A percentile compares a stretch with the other conserved stretches of the same genome.
Conservation (phyloP, 1,139 yeast species). For the Pichia sp. region DNA sequence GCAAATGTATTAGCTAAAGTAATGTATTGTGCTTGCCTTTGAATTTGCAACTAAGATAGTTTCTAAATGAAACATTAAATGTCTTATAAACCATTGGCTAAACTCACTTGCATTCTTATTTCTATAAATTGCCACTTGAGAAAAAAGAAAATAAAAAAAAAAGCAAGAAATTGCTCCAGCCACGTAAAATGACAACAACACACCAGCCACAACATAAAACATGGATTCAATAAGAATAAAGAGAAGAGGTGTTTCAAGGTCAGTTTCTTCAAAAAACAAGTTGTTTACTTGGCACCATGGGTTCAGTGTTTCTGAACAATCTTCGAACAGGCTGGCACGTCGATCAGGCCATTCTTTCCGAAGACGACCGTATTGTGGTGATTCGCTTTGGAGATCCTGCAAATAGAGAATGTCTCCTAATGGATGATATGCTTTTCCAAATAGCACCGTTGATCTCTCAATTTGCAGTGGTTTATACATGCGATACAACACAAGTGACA, state of each 20-base stretch:
- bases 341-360: constrained; percentile 85
- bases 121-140: background rate
- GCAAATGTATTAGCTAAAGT: background rate
- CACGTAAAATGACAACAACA: too few relatives aligned
- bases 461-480: constrained; percentile 81
- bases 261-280: background rate
- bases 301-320: constrained; percentile 7
- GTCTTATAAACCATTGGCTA: background rate
- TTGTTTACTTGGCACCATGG: constrained; percentile 1
- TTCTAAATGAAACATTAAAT: background rate
- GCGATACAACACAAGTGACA: constrained; percentile 83
- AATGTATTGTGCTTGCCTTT: background rate
- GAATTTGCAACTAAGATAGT: background rate
- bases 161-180: background rate
- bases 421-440: constrained; percentile 79
- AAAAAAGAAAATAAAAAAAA: background rate
- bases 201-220: background rate
- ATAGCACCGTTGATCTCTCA: constrained; percentile 80
- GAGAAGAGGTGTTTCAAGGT: background rate
- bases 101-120: background rate
- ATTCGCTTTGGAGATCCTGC: constrained; percentile 80
- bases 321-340: constrained; percentile 93
- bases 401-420: constrained; percentile 75
- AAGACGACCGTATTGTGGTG: constrained; percentile 81
- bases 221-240: background rate